Conservation (phyloP, 306 rosid species). For the Boehmeria nivea region DNA sequence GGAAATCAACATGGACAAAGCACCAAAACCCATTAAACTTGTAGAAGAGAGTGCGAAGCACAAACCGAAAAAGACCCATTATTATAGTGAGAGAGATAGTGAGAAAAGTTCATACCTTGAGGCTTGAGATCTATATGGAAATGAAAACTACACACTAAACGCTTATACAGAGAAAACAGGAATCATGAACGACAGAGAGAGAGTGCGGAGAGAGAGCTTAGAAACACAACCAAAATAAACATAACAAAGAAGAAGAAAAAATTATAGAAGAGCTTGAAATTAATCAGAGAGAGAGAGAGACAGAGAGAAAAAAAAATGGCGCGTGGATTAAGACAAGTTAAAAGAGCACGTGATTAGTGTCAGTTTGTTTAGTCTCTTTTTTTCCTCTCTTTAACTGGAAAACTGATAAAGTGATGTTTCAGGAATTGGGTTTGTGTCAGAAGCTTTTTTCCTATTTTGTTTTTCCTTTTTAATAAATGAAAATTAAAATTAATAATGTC, state of each 20-base stretch:
- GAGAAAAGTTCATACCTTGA: conserved; percentile 11
- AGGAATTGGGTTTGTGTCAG: conserved; percentile 32
- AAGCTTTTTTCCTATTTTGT: too few species aligned
- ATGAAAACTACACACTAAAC: background rate
- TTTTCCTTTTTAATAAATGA: too few species aligned
- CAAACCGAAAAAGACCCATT: background rate
- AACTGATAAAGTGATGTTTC: conserved; percentile 20
- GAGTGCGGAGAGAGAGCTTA: too few species aligned
- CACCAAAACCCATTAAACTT: background rate
- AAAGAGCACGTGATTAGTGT: conserved; percentile 61
- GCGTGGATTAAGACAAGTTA: conserved; percentile 42
- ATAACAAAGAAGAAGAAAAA: too few species aligned
- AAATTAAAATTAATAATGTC: too few species aligned
- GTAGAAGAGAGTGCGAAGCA: background rate
- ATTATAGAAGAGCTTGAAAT: background rate
- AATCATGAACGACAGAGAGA: background rate
- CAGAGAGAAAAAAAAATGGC: conserved; percentile 31
- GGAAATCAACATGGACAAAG: too few species aligned
- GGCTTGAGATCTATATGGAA: conserved; percentile 38
- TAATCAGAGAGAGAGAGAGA: background rate
- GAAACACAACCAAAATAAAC: too few species aligned
- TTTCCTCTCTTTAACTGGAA: background rate
- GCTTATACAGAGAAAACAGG: conserved; percentile 2
- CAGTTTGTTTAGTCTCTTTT: too few species aligned
- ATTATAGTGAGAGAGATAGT: too few species aligned